Base-by-base conservation (phyloP, 139 green algal species). In the Chlamydomonas applanata region DNA sequence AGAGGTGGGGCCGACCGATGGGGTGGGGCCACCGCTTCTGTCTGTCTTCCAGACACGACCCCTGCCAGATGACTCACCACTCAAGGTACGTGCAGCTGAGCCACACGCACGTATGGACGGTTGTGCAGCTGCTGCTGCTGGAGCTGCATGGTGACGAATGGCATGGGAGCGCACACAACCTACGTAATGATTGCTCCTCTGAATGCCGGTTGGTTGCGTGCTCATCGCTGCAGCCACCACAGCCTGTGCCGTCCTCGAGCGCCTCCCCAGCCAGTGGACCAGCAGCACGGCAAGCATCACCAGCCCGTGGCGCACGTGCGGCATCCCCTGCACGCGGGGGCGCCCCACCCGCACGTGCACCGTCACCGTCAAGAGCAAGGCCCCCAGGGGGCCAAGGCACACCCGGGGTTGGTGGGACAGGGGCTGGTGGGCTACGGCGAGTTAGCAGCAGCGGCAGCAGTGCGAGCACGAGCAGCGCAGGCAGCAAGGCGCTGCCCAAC, bases 21-120 rank as follows among this genome's bases (percentile, higher is more conserved):
- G 53, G 25, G 20, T 25, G 3, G 25, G 11, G 59, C n/a, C 4
- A 14, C 59, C 11, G 4, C n/a, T 35, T 19, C 59, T 66, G 59
- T 66, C 59, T 16, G 59, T 66, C 0, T 84, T 81, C 63, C 79
- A 79, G 27, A 72, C 68, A 0, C 44, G 16, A 7, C 53, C 79
- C 1, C 74, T 80, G 45, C 74, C 74, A 4, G 64, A 69, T 1
- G 33, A 71, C 45, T 84, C 79, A 0, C 76, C 65, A 9, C 69
- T 84, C 2, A 61, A 71, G 34, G 69, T 62, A 1, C 44, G 32
- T 53, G 27, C 56, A 68, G 44, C 46, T 46, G 32, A 40, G 44
- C 71, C 40, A 65, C 36, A 34, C n/a, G n/a, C n/a, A n/a, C n/a
- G n/a, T n/a, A n/a, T n/a, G n/a, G n/a, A n/a, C n/a, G 29, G 29